Base-by-base conservation (phyloP, 345 rosid genomes). In the Crucihimalaya himalaica region DNA sequence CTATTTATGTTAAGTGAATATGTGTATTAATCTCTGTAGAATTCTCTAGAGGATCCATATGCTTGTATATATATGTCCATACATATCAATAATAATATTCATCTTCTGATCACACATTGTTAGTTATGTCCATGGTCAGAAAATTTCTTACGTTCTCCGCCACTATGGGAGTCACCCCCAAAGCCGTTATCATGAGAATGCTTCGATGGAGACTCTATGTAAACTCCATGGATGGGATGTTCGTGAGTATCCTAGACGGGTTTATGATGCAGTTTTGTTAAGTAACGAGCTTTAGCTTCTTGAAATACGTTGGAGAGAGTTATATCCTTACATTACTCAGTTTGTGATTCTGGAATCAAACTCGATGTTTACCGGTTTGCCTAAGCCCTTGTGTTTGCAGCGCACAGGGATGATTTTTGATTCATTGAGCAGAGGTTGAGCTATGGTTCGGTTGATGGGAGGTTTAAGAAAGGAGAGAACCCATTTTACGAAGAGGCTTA, bases 401-500 rank as follows among this genome's bases (percentile, higher is more conserved):
- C 51, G 25, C 78, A 87, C 69, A 78, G 89, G 32, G 85, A 80
- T 47, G 71, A 72, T 69, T 88, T 86, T 70, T 77, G 81, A 55
- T 88, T 86, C 48, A 82, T 81, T 27, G 88, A 87, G 81, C 77
- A 88, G 1, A 80, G 87, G 40, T 79, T 89, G 79, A 87, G 87
- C 21, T 87, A 89, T 20, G 91, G 95, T 62, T 83, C 72, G 1
- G 61, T 89, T 25, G 80, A 85, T 28, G 95, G 91, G 59, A 80
- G 88, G 70, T 87, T 84, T 69, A 84, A 63, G 81, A 89, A 79
- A 73, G 86, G 87, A 32, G 83, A 85, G 61, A 87, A 87, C 68
- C 95, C 95, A 6, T 89, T 89, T 54, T 71, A 84, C 0, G 88
- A 87, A 73, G 95, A 89, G 60, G 95, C 95, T 27, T 89, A 80